phyloP scores from a whole-genome alignment of 1,284 basidiomycete species.

The Kalmanozyma brasiliensis region DNA sequence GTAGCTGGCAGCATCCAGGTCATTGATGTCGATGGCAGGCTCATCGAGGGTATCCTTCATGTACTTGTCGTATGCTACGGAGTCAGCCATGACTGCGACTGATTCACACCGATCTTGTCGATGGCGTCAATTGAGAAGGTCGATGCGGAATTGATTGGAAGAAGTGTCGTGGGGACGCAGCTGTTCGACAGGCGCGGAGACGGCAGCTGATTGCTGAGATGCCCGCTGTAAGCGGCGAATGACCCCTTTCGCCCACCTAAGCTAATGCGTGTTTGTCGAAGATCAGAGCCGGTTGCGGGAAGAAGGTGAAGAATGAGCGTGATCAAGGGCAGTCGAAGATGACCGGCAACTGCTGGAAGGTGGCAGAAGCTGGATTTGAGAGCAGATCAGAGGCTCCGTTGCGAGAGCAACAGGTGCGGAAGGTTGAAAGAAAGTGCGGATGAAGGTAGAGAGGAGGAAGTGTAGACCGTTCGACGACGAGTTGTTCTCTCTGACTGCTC shows the following conservation, averaged over 20 bases:
- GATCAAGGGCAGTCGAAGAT: slow-evolving; percentile 38
- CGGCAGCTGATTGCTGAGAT: slow-evolving; percentile 1
- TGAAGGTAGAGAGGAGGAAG: slow-evolving; percentile 16
- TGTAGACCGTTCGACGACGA: slow-evolving; percentile 13
- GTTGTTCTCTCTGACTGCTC: slow-evolving; percentile 6
- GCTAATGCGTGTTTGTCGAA: slow-evolving; percentile 11
- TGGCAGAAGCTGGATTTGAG: slow-evolving; percentile 4
- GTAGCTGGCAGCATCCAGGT: slow-evolving; percentile 33
- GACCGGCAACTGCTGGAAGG: slow-evolving; percentile 2
- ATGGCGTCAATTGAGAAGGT: slow-evolving; percentile 3
- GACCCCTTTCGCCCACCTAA: slow-evolving; percentile 2
- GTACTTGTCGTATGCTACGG: slow-evolving; percentile 55
- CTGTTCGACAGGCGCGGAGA: not conserved
- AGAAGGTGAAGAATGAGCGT: slow-evolving; percentile 27
- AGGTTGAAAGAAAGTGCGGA: slow-evolving; percentile 4
- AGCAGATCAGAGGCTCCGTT: slow-evolving; percentile 43
- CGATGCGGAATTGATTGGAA: not conserved
- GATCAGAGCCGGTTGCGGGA: slow-evolving; percentile 2
- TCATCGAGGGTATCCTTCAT: slow-evolving; percentile 55
- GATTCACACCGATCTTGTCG: too few species aligned
- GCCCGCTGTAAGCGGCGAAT: slow-evolving; percentile 3
- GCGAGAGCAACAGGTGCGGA: slow-evolving; percentile 23
- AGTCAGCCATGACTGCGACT: slow-evolving; percentile 41
- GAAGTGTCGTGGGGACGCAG: not conserved
- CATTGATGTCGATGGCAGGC: slow-evolving; percentile 41